These are phyloP conservation scores for Dichotomopilus funicola DNA, from an alignment of 2,329 filamentous ascomycete species.

Conservation along the genomic window DNA sequence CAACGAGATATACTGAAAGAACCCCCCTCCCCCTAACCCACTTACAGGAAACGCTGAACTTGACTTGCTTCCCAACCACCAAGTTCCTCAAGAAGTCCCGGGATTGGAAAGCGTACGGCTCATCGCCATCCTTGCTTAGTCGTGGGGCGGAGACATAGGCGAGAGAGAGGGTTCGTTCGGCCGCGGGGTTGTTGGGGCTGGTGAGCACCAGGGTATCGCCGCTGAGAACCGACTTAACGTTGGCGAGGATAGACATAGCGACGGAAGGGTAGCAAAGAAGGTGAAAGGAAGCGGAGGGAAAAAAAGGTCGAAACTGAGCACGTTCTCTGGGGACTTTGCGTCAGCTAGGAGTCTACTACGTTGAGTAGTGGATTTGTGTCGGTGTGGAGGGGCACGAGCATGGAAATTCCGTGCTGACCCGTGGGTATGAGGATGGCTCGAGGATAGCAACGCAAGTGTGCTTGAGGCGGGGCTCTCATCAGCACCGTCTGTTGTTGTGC, in stretches of 20 bases:
- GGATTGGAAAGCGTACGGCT: slow-evolving; percentile 88
- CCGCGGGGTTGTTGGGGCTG: slow-evolving; percentile 70
- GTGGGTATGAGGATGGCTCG: no score
- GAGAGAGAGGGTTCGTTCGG: slow-evolving; percentile 81
- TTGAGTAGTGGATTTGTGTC: no score
- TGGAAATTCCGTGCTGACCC: no score
- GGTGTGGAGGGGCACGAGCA: no score
- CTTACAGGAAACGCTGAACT: slow-evolving; percentile 68
- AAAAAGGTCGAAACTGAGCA: not conserved
- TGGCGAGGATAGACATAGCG: slow-evolving; percentile 47
- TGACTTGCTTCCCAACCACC: slow-evolving; percentile 77
- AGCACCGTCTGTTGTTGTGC: no score
- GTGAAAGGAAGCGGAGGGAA: not conserved
- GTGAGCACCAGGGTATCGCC: slow-evolving; percentile 86
- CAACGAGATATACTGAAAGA: no score
- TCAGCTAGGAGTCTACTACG: not conserved
- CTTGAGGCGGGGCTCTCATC: no score
- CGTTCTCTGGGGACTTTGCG: not conserved
- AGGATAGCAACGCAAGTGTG: no score
- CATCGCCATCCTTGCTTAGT: slow-evolving; percentile 80
- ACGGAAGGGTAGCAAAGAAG: not conserved
- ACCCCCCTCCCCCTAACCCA: not conserved
- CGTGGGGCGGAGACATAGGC: slow-evolving; percentile 89
- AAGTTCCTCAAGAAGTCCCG: slow-evolving; percentile 84
- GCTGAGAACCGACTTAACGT: slow-evolving; percentile 89